Evolutionary conservation across 2,329 filamentous ascomycete genomes (phyloP), one percentile per base, ranked within the genome.

Genomic region (Diaporthe citriasiana): DNA sequence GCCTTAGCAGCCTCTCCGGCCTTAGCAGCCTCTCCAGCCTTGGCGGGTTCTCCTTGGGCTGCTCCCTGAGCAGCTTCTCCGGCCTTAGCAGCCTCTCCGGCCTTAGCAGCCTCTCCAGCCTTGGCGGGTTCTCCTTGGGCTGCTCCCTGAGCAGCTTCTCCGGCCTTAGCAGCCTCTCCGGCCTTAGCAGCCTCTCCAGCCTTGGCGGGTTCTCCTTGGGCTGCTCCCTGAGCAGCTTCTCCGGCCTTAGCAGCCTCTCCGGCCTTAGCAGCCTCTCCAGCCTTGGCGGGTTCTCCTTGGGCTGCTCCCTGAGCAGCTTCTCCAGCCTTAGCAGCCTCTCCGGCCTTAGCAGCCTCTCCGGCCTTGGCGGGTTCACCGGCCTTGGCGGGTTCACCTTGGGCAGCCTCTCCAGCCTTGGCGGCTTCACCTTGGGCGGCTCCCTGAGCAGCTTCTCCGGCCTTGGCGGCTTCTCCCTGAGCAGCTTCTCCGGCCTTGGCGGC

Each of bases 91-190:
- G n/a, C n/a, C n/a, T n/a, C n/a, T n/a, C n/a, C n/a, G n/a, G n/a
- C n/a, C n/a, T n/a, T n/a, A n/a, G n/a, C n/a, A n/a, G n/a, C n/a
- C n/a, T n/a, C n/a, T n/a, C n/a, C n/a, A n/a, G n/a, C n/a, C n/a
- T n/a, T n/a, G n/a, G n/a, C n/a, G n/a, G n/a, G n/a, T n/a, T n/a
- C n/a, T n/a, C n/a, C n/a, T n/a, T n/a, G n/a, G n/a, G n/a, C n/a
- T n/a, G n/a, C n/a, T n/a, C n/a, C n/a, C n/a, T n/a, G n/a, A n/a
- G 53, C 76, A 3, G 57, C 57, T 5, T 60, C 57, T 5, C 57
- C 59, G 0, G 59, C 59, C 4, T 63, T 63, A 8, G 57, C 56
- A 3, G 57, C 57, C 3, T 22, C 57, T 12, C 12, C n/a, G n/a
- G n/a, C 56, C 12, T 27, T 12, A 3, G 56, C 56, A 2, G 56